Percentiles rank a stretch among this genome's conserved stretches.
phyloP scores from a whole-genome alignment of 805 yeast species.

The Candida caryicola region DNA sequence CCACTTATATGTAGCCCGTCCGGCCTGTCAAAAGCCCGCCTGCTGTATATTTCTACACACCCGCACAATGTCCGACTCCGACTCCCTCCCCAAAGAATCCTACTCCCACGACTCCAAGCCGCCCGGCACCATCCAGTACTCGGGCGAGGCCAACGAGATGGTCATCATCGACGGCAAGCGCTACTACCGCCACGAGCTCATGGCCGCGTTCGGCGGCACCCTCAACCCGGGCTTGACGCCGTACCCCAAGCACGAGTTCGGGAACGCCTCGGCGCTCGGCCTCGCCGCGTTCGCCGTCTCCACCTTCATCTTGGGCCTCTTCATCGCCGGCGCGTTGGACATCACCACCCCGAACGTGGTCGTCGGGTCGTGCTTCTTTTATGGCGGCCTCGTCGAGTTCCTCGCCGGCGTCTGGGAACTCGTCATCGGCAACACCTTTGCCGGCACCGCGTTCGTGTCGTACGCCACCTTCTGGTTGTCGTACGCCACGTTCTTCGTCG shows the following conservation, averaged over 20 bases:
- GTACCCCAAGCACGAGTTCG: constrained; percentile 45
- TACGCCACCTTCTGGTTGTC: constrained; percentile 58
- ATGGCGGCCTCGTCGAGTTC: constrained; percentile 49
- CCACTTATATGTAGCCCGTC: no score
- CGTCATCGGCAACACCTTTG: constrained; percentile 53
- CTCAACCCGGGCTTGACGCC: constrained; percentile 47
- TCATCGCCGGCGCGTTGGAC: constrained; percentile 45
- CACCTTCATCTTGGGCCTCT: constrained; percentile 48
- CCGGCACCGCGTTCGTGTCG: constrained; percentile 49
- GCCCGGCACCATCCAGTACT: constrained; percentile 5
- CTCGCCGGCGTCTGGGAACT: constrained; percentile 53
- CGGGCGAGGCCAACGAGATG: constrained; percentile 39
- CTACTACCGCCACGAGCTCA: constrained; percentile 53
- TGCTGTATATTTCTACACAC: no score
- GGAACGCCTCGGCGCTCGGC: constrained; percentile 55
- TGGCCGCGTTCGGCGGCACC: constrained; percentile 63
- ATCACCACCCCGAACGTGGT: constrained; percentile 42
- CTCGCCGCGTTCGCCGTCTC: constrained; percentile 47
- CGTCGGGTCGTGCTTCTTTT: constrained; percentile 46
- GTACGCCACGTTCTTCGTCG: constrained; percentile 48
- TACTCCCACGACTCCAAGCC: constrained; percentile 2
- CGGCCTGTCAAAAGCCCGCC: no score
- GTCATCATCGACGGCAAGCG: constrained; percentile 41
- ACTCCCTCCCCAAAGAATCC: neutral
- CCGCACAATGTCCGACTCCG: neutral